These are phyloP conservation scores for Spathaspora girioi DNA, from an alignment of 805 yeast genomes.

Conservation along the genomic window DNA sequence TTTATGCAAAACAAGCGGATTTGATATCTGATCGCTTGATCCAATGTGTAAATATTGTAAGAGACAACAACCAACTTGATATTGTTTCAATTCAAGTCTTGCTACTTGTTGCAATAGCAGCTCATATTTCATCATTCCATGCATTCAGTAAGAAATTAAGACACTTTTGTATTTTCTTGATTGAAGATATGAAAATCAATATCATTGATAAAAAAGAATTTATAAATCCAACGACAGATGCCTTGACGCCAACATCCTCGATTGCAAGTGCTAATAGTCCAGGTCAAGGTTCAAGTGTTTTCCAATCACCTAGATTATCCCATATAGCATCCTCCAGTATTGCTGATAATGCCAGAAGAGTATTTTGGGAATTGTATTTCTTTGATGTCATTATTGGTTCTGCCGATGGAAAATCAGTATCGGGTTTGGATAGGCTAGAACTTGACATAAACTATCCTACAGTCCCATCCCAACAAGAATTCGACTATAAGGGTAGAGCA, in stretches of 20 bases:
- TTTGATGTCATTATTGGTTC: conserved; percentile 52
- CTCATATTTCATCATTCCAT: conserved; percentile 52
- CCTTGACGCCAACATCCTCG: conserved; percentile 1
- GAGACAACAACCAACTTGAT: conserved; percentile 24
- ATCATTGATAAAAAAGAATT: conserved; percentile 25
- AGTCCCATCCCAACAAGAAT: conserved; percentile 26
- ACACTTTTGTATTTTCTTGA: conserved; percentile 37
- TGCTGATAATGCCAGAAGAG: conserved; percentile 37
- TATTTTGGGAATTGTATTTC: conserved; percentile 51
- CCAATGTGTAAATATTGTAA: conserved; percentile 15
- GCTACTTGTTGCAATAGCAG: conserved; percentile 37
- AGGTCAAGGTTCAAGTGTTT: background rate
- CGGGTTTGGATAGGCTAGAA: conserved; percentile 31
- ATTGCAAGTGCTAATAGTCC: background rate
- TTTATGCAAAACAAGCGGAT: conserved; percentile 10
- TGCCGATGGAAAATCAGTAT: conserved; percentile 41
- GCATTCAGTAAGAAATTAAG: conserved; percentile 42
- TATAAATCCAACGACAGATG: background rate
- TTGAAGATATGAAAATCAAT: conserved; percentile 34
- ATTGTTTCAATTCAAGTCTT: conserved; percentile 42
- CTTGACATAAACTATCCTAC: conserved; percentile 39
- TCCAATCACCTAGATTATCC: conserved; percentile 12
- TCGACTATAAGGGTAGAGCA: conserved; percentile 33
- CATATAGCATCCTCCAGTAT: conserved; percentile 9
- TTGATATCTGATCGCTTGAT: conserved; percentile 14